Conservation (phyloP, 1,139 yeast species). For the Saccharomycopsis crataegensis region DNA sequence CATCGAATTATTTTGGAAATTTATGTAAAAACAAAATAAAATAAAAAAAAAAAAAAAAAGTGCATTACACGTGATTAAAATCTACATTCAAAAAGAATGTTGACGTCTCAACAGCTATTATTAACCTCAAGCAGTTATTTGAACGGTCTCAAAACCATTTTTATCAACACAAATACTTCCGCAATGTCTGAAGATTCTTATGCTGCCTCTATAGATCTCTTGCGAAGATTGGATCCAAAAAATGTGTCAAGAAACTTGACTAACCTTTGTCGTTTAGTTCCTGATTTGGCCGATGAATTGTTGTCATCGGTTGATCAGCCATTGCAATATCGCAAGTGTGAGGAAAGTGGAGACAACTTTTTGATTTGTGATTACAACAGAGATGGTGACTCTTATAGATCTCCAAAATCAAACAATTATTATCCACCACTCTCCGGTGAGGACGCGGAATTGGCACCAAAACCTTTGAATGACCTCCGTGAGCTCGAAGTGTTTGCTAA, state of each 20-base stretch:
- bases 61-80: too few relatives aligned
- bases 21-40: too few relatives aligned
- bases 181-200: conserved; percentile 51
- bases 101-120: not conserved
- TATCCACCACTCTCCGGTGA: conserved; percentile 52
- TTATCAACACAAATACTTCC: not conserved
- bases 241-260: conserved; percentile 55
- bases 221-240: conserved; percentile 81
- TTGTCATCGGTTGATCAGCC: conserved; percentile 88
- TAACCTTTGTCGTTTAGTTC: conserved; percentile 65
- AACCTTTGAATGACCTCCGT: conserved; percentile 62
- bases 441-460: conserved; percentile 58
- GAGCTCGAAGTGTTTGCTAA: conserved; percentile 75
- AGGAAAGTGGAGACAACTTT: conserved; percentile 54
- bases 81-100: too few relatives aligned
- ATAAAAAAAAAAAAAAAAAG: too few relatives aligned
- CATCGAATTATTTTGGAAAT: too few relatives aligned
- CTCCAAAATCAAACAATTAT: conserved; percentile 86
- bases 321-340: conserved; percentile 50
- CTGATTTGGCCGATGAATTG: conserved; percentile 82
- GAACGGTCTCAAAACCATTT: not conserved
- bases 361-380: conserved; percentile 91
- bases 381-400: conserved; percentile 86
- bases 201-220: conserved; percentile 82
- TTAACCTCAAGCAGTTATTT: not conserved